Conservation (phyloP, 2,329 filamentous ascomycete genomes). For the Aquanectria penicillioides region DNA sequence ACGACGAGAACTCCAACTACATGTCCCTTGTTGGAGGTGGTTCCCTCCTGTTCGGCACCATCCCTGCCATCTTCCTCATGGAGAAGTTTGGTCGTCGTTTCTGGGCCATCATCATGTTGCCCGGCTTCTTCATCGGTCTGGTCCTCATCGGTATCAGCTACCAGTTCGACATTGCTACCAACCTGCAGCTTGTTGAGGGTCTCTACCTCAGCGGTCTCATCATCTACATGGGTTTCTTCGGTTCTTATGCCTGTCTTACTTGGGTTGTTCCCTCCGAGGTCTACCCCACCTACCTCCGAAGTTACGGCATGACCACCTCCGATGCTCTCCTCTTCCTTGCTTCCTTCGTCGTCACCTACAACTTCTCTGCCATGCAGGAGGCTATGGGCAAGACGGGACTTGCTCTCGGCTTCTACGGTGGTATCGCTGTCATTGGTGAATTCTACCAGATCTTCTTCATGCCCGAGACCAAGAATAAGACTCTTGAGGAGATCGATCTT, state of each 20-base stretch:
- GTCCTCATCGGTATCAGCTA: conserved; percentile 73
- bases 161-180: conserved; percentile 59
- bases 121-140: conserved; percentile 76
- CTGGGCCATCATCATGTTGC: conserved; percentile 78
- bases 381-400: conserved; percentile 75
- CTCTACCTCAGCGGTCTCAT: conserved; percentile 75
- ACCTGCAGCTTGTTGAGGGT: conserved; percentile 62
- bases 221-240: conserved; percentile 76
- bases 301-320: conserved; percentile 78
- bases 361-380: conserved; percentile 75
- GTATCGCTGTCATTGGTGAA: conserved; percentile 76
- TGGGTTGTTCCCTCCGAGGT: conserved; percentile 76
- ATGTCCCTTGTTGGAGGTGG: conserved; percentile 80
- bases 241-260: conserved; percentile 71
- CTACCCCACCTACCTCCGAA: conserved; percentile 77
- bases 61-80: conserved; percentile 76
- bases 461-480: conserved; percentile 77
- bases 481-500: conserved; percentile 76
- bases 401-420: conserved; percentile 77
- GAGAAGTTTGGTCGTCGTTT: conserved; percentile 77
- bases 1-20: conserved; percentile 70
- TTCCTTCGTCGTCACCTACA: conserved; percentile 80
- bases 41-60: conserved; percentile 72
- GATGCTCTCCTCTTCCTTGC: conserved; percentile 75
- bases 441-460: conserved; percentile 80